Evolutionary conservation across 2,329 filamentous ascomycete species (phyloP).

Genomic region (Neonectria punicea): DNA sequence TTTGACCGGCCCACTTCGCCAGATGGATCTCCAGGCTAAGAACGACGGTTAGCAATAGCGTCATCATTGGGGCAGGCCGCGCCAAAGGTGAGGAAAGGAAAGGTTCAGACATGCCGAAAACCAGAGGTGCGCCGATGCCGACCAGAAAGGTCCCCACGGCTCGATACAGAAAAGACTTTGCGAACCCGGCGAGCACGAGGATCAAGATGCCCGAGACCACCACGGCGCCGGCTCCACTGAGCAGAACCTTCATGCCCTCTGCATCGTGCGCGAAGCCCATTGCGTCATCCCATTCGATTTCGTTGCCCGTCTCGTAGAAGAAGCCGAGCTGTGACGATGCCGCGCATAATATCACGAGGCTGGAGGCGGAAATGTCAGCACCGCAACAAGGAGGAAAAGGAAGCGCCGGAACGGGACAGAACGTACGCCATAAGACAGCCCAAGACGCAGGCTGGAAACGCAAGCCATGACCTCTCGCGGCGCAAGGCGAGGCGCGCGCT

Average conservation of each 20-base stretch:
- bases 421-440: conserved; percentile 43
- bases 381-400: neutral
- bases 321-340: conserved; percentile 48
- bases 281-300: conserved; percentile 47
- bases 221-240: conserved; percentile 44
- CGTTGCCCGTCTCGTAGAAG: conserved; percentile 46
- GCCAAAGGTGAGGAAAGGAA: neutral
- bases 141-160: conserved; percentile 34
- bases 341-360: conserved; percentile 43
- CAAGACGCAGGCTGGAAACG: conserved; percentile 35
- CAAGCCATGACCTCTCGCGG: conserved; percentile 39
- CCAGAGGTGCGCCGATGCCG: conserved; percentile 31
- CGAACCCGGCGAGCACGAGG: conserved; percentile 38
- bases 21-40: conserved; percentile 32
- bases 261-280: conserved; percentile 43
- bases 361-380: conserved; percentile 21
- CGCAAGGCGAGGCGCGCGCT: conserved; percentile 43
- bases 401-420: neutral
- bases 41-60: conserved; percentile 9
- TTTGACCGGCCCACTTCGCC: conserved; percentile 12
- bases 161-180: conserved; percentile 40
- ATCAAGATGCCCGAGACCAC: conserved; percentile 36
- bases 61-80: neutral
- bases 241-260: conserved; percentile 46
- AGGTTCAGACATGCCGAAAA: conserved; percentile 34